Percentiles rank a stretch among this genome's conserved stretches.
Evolutionary conservation across 805 yeast species (phyloP).

Genomic region (Hanseniaspora mollemarum): DNA sequence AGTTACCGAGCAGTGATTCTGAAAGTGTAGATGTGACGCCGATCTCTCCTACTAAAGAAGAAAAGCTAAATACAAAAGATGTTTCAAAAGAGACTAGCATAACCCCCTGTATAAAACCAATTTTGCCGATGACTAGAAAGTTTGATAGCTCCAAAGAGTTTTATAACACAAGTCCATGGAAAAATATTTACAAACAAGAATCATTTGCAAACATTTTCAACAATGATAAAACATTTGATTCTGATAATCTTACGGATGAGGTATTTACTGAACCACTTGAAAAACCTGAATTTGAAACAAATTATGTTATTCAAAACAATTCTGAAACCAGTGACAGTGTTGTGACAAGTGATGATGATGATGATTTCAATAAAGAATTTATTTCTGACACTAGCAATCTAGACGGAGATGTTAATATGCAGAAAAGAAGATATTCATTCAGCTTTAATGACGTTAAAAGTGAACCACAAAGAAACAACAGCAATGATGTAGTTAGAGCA

Average conservation of each 20-base stretch:
- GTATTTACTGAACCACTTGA: neutral
- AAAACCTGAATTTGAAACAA: neutral
- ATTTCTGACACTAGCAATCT: neutral
- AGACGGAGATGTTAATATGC: neutral
- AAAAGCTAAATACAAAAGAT: too few relatives aligned
- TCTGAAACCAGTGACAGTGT: conserved; percentile 9
- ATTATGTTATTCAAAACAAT: neutral
- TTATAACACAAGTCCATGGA: conserved; percentile 15
- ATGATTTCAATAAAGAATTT: neutral
- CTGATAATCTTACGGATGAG: neutral
- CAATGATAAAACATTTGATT: neutral
- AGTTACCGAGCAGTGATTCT: too few relatives aligned
- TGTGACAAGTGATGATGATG: conserved; percentile 2
- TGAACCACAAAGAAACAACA: neutral
- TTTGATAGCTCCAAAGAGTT: conserved; percentile 3
- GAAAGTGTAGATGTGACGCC: too few relatives aligned
- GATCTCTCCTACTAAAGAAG: too few relatives aligned
- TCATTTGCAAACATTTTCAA: conserved; percentile 6
- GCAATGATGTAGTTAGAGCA: too few relatives aligned
- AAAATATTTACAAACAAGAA: conserved; percentile 10
- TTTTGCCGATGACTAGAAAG: neutral
- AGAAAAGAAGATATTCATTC: neutral
- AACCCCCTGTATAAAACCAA: conserved; percentile 24
- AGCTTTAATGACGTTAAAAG: neutral
- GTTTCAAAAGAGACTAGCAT: conserved; percentile 18